These are phyloP conservation scores for Stropharia rugosoannulata DNA, from an alignment of 768 basidiomycete genomes.

Conservation along the genomic window DNA sequence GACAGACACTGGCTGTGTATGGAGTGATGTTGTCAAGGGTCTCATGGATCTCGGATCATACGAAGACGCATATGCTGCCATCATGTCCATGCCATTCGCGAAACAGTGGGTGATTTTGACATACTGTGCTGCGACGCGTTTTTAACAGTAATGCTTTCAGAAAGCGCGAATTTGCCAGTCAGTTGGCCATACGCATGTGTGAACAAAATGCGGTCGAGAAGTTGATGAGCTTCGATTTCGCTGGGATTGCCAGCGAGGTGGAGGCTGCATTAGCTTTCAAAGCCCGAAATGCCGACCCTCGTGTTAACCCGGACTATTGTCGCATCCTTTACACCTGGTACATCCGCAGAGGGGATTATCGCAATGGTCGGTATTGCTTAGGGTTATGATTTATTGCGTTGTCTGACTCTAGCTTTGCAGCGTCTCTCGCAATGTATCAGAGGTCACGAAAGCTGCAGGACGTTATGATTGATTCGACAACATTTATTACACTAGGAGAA, in stretches of 20 bases:
- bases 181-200: constrained; percentile 90
- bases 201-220: constrained; percentile 80
- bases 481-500: constrained; percentile 49
- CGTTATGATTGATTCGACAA: constrained; percentile 39
- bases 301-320: constrained; percentile 81
- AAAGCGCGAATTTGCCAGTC: constrained; percentile 77
- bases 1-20: constrained; percentile 64
- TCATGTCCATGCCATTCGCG: constrained; percentile 74
- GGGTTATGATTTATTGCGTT: constrained; percentile 4
- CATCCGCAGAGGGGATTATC: constrained; percentile 82
- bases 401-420: constrained; percentile 38
- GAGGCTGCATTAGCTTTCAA: constrained; percentile 90
- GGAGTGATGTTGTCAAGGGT: constrained; percentile 77
- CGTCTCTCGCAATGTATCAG: constrained; percentile 91
- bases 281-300: constrained; percentile 90
- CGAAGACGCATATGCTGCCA: constrained; percentile 83
- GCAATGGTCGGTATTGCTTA: constrained; percentile 66
- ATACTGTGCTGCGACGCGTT: constrained; percentile 3
- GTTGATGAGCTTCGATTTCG: constrained; percentile 81
- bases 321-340: constrained; percentile 96
- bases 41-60: constrained; percentile 71
- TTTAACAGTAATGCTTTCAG: constrained; percentile 37
- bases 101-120: constrained; percentile 61
- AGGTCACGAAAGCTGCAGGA: constrained; percentile 78
- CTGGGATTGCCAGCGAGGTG: constrained; percentile 82